These are phyloP conservation scores for Penicillium silybi DNA, from an alignment of 495 filamentous ascomycete species.

Conservation along the genomic window DNA sequence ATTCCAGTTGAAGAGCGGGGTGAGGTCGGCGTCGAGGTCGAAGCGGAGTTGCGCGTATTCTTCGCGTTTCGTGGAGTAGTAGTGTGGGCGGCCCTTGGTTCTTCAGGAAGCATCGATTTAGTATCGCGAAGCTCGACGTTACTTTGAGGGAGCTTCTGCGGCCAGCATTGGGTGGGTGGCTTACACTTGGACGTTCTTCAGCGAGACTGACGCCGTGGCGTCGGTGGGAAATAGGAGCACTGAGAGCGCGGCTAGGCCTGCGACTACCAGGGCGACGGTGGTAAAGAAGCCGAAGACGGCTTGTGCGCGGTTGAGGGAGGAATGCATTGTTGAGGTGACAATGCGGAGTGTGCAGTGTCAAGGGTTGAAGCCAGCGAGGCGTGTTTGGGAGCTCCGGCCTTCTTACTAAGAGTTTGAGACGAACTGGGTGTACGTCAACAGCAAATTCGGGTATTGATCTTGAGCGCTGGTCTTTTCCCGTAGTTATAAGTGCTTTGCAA, in stretches of 20 bases:
- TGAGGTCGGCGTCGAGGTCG: slow-evolving; percentile 83
- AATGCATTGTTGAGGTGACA: slow-evolving; percentile 65
- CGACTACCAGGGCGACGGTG: slow-evolving; percentile 80
- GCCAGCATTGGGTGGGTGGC: slow-evolving; percentile 20
- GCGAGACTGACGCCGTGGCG: slow-evolving; percentile 56
- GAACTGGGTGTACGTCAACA: background rate
- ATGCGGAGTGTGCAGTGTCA: background rate
- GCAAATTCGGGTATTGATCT: background rate
- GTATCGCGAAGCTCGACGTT: background rate
- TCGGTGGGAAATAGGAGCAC: slow-evolving; percentile 66
- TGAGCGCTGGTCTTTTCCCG: background rate
- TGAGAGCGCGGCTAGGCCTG: slow-evolving; percentile 71
- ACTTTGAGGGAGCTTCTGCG: too few relatives aligned
- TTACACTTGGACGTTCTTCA: slow-evolving; percentile 86
- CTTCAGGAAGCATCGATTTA: slow-evolving; percentile 46
- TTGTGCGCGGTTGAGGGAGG: slow-evolving; percentile 74
- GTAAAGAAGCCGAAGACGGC: slow-evolving; percentile 98
- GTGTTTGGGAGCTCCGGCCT: slow-evolving; percentile 17
- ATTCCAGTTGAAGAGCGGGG: slow-evolving; percentile 97
- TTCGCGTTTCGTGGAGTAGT: slow-evolving; percentile 87
- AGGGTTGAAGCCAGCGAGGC: slow-evolving; percentile 38
- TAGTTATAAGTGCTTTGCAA: background rate
- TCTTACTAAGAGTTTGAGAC: background rate
- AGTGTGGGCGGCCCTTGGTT: slow-evolving; percentile 83
- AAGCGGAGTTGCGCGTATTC: slow-evolving; percentile 94